Conservation (phyloP, 2,329 filamentous ascomycete species). For the Alternaria infectoria region DNA sequence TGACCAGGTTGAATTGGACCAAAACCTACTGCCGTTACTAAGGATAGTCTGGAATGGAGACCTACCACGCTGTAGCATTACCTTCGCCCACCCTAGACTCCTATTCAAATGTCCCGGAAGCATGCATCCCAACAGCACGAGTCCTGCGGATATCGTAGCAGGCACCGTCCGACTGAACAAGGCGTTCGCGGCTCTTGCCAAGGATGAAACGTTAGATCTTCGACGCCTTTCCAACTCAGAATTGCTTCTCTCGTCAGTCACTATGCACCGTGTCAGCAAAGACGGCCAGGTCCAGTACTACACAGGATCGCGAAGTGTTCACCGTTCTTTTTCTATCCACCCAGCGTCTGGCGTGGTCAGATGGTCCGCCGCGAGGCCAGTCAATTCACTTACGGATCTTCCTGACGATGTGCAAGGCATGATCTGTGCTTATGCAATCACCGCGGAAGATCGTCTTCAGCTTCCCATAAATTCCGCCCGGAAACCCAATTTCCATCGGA, state of each 20-base stretch:
- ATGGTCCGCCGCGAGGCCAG: background rate
- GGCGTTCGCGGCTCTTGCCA: background rate
- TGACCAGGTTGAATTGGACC: fast-evolving
- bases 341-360: background rate
- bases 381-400: background rate
- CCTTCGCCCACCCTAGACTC: background rate
- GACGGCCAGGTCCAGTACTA: background rate
- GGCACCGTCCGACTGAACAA: background rate
- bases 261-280: background rate
- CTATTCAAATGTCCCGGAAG: background rate
- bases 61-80: background rate
- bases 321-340: background rate
- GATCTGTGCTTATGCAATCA: background rate
- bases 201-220: background rate
- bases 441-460: background rate
- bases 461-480: background rate
- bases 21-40: background rate
- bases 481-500: background rate
- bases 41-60: background rate
- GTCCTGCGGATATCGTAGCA: background rate
- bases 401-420: background rate
- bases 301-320: background rate
- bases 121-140: background rate
- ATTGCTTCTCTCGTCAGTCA: background rate
- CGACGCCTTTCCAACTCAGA: background rate